Base-by-base conservation (phyloP, 108 stramenopile genomes). In the Skeletonema potamos region DNA sequence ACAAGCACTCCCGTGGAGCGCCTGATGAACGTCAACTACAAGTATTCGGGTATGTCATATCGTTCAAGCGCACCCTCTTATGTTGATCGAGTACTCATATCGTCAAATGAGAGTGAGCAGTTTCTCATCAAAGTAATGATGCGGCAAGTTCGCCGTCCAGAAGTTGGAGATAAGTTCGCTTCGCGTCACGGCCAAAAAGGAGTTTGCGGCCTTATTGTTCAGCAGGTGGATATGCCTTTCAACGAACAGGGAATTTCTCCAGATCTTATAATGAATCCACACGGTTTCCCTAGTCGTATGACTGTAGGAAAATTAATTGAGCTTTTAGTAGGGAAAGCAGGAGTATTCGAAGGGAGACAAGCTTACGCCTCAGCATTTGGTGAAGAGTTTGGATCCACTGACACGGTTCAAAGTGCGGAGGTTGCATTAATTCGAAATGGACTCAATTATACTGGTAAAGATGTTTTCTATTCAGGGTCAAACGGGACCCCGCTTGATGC, bases 231-330 rank as follows among this genome's bases (percentile, higher is more conserved):
- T 83, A 82, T 99, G 88, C 99, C 99, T 2, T 99, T 99, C 73
- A 96, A 94, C 64, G 98, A 99, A 61, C 61, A 79, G 43, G 99
- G 99, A 2, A 84, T 97, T 22, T 88, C 91, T 26, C 99, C 99
- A 2, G 99, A 99, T 79, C 79, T 99, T 32, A 99, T 99, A 79
- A 98, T 99, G 97, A 99, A 99, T 68, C 99, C 99, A 27, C 99
- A 99, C 83, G 99, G 98, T 27, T 98, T 99, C 67, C 99, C 99
- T 17, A 92, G 90, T 28, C 95, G 99, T 36, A 99, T 99, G 99
- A 99, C 99, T 13, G 98, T 99, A 15, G 99, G 98, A 3, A 98
- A 99, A 79, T 87, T 99, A 33, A 88, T 99, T 20, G 99, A 99
- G 84, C 80, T 98, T 7, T 80, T 99, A 15, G 96, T 96, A 4